These are phyloP conservation scores for Decorospora gaudefroyi DNA, from an alignment of 2,329 filamentous ascomycete species.

Conservation along the genomic window DNA sequence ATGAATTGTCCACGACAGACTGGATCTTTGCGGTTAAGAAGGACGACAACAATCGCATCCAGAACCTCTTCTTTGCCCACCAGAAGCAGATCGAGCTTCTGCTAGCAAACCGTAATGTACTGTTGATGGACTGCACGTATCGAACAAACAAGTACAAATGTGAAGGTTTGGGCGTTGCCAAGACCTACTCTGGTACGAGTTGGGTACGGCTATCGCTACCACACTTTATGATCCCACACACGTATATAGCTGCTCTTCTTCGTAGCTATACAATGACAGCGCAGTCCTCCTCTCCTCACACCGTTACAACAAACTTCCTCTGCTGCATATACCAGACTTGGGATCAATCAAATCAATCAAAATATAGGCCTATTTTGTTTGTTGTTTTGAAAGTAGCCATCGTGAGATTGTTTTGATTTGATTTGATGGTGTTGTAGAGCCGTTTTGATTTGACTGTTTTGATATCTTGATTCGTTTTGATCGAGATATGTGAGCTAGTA, in stretches of 20 bases:
- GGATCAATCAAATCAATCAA: too few relatives aligned
- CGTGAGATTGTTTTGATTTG: too few relatives aligned
- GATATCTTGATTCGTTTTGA: too few relatives aligned
- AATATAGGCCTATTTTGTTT: too few relatives aligned
- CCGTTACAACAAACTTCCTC: too few relatives aligned
- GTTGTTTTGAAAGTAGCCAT: too few relatives aligned
- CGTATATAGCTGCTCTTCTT: background rate
- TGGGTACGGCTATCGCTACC: slow-evolving; percentile 1
- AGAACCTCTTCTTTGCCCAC: slow-evolving; percentile 19
- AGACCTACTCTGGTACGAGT: background rate
- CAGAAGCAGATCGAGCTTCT: slow-evolving; percentile 18
- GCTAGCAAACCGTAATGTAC: slow-evolving; percentile 14
- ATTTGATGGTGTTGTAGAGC: too few relatives aligned
- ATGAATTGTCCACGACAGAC: slow-evolving; percentile 14
- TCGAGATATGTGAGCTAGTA: too few relatives aligned
- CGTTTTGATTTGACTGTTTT: too few relatives aligned
- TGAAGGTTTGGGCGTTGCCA: background rate
- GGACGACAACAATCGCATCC: slow-evolving; percentile 13
- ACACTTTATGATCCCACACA: slow-evolving; percentile 1
- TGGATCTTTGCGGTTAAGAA: slow-evolving; percentile 20
- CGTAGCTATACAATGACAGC: background rate
- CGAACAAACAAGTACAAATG: slow-evolving; percentile 18
- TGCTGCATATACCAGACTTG: too few relatives aligned
- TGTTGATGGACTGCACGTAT: slow-evolving; percentile 20
- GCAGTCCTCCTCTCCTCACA: too few relatives aligned